Evolutionary conservation across 805 yeast species (phyloP).

Genomic region (Candida maesae): DNA sequence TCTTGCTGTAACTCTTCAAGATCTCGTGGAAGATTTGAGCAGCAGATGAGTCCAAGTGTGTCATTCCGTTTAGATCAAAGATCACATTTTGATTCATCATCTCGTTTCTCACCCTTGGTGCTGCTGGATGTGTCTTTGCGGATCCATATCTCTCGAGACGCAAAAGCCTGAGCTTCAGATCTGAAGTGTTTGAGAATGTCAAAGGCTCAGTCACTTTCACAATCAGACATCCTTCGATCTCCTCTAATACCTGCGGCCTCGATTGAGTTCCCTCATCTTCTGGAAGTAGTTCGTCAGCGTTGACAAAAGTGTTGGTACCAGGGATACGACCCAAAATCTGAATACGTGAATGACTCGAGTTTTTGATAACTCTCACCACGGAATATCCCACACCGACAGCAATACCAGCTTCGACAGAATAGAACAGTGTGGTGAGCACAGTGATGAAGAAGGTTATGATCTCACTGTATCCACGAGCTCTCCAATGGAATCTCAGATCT

Average conservation of each 20-base stretch:
- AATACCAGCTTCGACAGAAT: conserved; percentile 87
- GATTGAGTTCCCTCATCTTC: conserved; percentile 18
- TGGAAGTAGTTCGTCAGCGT: conserved; percentile 61
- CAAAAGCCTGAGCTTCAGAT: conserved; percentile 59
- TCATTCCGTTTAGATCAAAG: conserved; percentile 80
- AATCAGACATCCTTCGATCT: conserved; percentile 68
- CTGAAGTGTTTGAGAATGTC: conserved; percentile 82
- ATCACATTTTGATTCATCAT: conserved; percentile 54
- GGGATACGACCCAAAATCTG: conserved; percentile 74
- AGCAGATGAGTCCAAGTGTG: conserved; percentile 74
- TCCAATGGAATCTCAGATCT: conserved; percentile 70
- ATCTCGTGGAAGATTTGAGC: conserved; percentile 66
- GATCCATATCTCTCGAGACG: conserved; percentile 79
- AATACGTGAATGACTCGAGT: conserved; percentile 77
- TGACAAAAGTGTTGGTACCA: conserved; percentile 57
- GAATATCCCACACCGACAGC: conserved; percentile 83
- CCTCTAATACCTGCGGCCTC: conserved; percentile 30
- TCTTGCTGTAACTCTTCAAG: conserved; percentile 48
- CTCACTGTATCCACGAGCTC: conserved; percentile 74
- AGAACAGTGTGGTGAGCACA: conserved; percentile 56
- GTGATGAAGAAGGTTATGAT: conserved; percentile 65
- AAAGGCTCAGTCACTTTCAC: conserved; percentile 85
- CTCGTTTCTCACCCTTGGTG: conserved; percentile 45
- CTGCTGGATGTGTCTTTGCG: conserved; percentile 70
- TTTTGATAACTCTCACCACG: conserved; percentile 70